These are phyloP conservation scores for Fistulina hepatica DNA, from an alignment of 1,284 basidiomycete species.

Conservation along the genomic window DNA sequence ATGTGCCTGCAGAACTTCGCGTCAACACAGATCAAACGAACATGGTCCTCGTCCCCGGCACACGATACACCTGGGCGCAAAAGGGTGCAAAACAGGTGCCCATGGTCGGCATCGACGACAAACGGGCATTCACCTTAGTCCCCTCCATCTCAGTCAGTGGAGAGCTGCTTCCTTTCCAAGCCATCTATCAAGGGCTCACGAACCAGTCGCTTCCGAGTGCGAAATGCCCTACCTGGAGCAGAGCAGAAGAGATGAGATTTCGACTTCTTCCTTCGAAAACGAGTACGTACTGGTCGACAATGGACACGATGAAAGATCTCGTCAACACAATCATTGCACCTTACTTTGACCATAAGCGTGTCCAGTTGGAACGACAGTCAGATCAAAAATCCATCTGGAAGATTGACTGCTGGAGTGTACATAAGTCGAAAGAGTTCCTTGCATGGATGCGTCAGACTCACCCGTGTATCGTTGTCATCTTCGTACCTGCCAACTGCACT, in stretches of 20 bases:
- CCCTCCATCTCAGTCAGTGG: constrained; percentile 20
- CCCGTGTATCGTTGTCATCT: constrained; percentile 17
- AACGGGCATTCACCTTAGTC: constrained; percentile 24
- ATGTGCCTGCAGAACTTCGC: constrained; percentile 14
- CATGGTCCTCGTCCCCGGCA: constrained; percentile 15
- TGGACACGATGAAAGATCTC: constrained; percentile 3
- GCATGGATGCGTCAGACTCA: constrained; percentile 18
- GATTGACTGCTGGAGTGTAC: constrained; percentile 20
- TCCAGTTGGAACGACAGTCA: constrained; percentile 5
- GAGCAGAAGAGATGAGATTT: constrained; percentile 14
- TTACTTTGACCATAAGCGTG: constrained; percentile 13
- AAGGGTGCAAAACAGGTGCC: constrained; percentile 21
- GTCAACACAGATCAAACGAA: constrained; percentile 26
- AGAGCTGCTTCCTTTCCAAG: constrained; percentile 22
- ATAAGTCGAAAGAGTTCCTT: constrained; percentile 18
- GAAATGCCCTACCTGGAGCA: constrained; percentile 1
- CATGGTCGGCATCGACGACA: constrained; percentile 22
- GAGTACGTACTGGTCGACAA: constrained; percentile 5
- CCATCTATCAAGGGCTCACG: constrained; percentile 18
- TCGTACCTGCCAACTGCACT: constrained; percentile 21
- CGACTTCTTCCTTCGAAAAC: constrained; percentile 14
- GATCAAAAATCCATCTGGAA: constrained; percentile 14
- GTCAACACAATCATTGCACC: constrained; percentile 17
- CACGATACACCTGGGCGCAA: constrained; percentile 16
- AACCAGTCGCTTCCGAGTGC: constrained; percentile 9